Conservation (phyloP, 176 grass and related monocot genomes). For the Bonia amplexicaulis region DNA sequence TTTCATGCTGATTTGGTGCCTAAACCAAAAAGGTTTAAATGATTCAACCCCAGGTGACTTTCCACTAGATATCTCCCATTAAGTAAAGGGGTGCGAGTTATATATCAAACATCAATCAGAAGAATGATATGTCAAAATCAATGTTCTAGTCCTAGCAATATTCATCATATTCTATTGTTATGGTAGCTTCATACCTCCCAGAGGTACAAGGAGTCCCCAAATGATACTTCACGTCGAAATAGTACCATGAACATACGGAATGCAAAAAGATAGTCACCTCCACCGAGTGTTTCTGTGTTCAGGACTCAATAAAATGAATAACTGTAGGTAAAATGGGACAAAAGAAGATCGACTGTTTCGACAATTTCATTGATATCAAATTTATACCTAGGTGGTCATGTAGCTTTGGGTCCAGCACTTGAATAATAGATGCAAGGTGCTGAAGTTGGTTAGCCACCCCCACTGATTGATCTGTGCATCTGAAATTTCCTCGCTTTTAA, state of each 20-base stretch:
- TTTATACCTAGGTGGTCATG: conserved; percentile 91
- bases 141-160: conserved; percentile 14
- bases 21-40: neutral
- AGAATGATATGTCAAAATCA: neutral
- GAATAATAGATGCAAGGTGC: conserved; percentile 89
- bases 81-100: neutral
- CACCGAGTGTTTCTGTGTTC: conserved; percentile 80
- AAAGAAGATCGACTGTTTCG: neutral
- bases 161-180: conserved; percentile 14
- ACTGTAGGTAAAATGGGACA: neutral
- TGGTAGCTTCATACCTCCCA: conserved; percentile 85
- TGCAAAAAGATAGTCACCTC: conserved; percentile 97
- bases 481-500: conserved; percentile 98
- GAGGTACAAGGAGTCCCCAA: conserved; percentile 93
- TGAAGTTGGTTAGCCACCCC: conserved; percentile 95
- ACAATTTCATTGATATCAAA: neutral
- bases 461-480: conserved; percentile 90
- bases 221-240: conserved; percentile 95
- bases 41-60: neutral
- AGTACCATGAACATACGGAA: conserved; percentile 99
- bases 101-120: neutral
- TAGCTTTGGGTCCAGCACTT: conserved; percentile 92
- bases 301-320: conserved; percentile 13
- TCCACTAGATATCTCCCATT: neutral
- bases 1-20: neutral